Evolutionary conservation across 202 grass and related monocot species (phyloP), one percentile per base, ranked within the genome.

Genomic region (Carex sylvatica): DNA sequence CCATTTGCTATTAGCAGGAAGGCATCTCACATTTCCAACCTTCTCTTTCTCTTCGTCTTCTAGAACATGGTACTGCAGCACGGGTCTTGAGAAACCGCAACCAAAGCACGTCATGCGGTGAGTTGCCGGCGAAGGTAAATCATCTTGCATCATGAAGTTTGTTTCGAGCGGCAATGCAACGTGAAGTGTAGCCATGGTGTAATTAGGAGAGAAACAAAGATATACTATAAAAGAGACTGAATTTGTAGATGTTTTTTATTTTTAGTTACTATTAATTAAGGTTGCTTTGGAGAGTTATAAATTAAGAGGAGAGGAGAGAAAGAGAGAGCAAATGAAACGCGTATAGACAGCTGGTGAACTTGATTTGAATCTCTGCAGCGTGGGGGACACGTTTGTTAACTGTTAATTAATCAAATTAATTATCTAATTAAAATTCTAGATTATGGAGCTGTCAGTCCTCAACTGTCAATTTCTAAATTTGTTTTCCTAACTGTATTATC

Each of bases 341-440:
- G 80, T 69, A 56, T 46, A 68, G 23, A 69, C 80, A 82, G 64
- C 79, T 74, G 70, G n/a, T 74, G 9, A 74, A 10, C n/a, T 40
- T 49, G 24, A 30, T 38, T 38, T 46, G 42, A 49, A 52, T 74
- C 4, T 53, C 60, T 18, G 31, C 36, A 35, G 42, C 80, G 61
- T 82, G 80, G 61, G 8, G 80, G 61, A 40, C 80, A 69, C 47
- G 63, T 69, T 12, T 82, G 9, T 67, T 6, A 55, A 75, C 28
- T 19, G 7, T 28, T 78, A 30, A 35, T 26, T 78, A 58, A 7
- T 78, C 28, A 76, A 78, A 52, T 56, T 4, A 78, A 52, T 56
- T 4, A 77, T 56, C 7, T 58, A 58, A 49, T 72, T 42, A 46
- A 42, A 47, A 19, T 72, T 14, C 10, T 52, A 12, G 7, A 47